phyloP scores from a whole-genome alignment of 2,329 filamentous ascomycete genomes.

The Verticillium longisporum region DNA sequence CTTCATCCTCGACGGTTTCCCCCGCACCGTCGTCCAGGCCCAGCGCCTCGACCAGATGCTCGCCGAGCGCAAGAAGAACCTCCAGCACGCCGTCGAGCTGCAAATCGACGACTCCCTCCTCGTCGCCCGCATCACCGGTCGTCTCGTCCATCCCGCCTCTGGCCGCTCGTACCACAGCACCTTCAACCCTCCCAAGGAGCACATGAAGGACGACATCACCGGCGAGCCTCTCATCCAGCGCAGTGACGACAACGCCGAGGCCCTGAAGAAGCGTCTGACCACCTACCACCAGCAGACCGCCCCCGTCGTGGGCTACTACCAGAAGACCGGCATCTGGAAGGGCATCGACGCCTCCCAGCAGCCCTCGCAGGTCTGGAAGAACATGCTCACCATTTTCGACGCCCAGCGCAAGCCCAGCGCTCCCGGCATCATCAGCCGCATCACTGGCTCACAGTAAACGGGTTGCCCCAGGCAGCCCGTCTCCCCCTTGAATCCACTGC shows the following conservation, averaged over 20 bases:
- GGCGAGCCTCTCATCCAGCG: constrained; percentile 95
- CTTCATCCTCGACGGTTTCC: constrained; percentile 99
- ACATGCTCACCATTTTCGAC: constrained; percentile 77
- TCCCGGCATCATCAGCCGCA: constrained; percentile 21
- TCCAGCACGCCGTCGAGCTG: constrained; percentile 93
- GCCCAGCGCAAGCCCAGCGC: constrained; percentile 15
- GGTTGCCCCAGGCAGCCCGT: background rate
- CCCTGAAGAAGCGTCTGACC: constrained; percentile 85
- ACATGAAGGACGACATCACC: constrained; percentile 94
- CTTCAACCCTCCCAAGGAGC: constrained; percentile 93
- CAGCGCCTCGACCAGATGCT: constrained; percentile 95
- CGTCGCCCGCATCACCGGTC: constrained; percentile 92
- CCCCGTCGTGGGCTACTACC: constrained; percentile 93
- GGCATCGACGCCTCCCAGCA: constrained; percentile 93
- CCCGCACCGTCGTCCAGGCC: constrained; percentile 90
- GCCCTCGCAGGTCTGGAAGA: constrained; percentile 93
- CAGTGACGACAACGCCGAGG: constrained; percentile 93
- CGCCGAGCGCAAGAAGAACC: constrained; percentile 64
- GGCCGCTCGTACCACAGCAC: constrained; percentile 96
- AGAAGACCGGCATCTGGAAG: constrained; percentile 95
- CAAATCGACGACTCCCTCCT: constrained; percentile 93
- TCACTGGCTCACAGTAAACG: constrained; percentile 1
- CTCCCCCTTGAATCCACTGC: background rate
- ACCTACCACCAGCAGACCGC: constrained; percentile 94
- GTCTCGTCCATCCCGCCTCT: constrained; percentile 89